Percentiles rank a stretch among this genome's conserved stretches.
These are phyloP conservation scores for Pochonia chlamydosporia DNA, from an alignment of 2,329 filamentous ascomycete genomes.

Conservation along the genomic window DNA sequence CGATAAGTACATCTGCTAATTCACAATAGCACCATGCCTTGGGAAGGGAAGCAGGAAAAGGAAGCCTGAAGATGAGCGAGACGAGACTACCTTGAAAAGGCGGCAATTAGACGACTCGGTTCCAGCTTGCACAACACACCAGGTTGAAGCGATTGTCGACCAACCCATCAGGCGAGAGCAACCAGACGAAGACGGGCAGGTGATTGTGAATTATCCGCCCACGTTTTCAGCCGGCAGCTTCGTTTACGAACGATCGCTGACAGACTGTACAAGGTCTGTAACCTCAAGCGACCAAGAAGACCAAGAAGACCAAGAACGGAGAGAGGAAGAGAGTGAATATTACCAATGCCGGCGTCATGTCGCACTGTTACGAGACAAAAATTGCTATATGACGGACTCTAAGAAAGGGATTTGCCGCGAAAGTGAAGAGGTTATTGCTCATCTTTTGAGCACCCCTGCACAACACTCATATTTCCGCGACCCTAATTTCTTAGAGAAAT, in stretches of 20 bases:
- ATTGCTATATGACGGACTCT: background rate
- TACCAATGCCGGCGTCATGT: background rate
- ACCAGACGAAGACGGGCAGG: too few relatives aligned
- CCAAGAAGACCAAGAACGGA: background rate
- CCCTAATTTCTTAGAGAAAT: background rate
- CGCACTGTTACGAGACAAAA: background rate
- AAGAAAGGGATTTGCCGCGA: background rate
- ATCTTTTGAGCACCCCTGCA: background rate
- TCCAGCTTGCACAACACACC: background rate
- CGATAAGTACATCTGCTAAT: background rate
- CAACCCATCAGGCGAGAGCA: too few relatives aligned
- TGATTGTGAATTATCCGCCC: background rate
- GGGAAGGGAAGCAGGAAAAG: background rate
- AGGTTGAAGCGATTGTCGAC: too few relatives aligned
- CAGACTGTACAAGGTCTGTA: background rate
- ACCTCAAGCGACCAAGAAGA: too few relatives aligned
- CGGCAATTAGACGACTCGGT: background rate
- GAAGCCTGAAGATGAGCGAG: background rate
- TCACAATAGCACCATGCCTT: background rate
- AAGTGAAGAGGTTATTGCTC: background rate
- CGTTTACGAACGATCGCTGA: background rate
- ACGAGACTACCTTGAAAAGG: background rate
- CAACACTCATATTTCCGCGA: background rate
- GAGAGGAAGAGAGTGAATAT: background rate
- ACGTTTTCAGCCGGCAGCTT: background rate